These are phyloP conservation scores for Plasmodium gonderi DNA, from an alignment of 169 alveolate species.

Conservation along the genomic window DNA sequence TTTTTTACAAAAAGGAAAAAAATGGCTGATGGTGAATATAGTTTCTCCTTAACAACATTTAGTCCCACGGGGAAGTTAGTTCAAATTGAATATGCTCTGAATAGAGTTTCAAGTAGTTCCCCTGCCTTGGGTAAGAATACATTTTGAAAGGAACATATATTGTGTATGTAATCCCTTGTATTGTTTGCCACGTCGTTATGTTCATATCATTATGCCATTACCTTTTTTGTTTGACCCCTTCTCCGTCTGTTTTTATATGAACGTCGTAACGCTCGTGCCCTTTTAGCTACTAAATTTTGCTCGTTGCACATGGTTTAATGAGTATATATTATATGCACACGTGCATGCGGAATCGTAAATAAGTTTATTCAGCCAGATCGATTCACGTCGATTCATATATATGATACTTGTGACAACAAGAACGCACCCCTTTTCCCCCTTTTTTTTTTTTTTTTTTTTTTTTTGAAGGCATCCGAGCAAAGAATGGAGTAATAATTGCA, in stretches of 20 bases:
- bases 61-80: constrained; percentile 97
- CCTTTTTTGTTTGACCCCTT: too few species aligned
- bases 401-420: background rate
- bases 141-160: constrained; percentile 18
- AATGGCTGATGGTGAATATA: constrained; percentile 91
- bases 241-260: too few species aligned
- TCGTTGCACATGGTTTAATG: too few species aligned
- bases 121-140: constrained; percentile 91
- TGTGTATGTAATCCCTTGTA: background rate
- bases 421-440: background rate
- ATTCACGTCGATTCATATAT: too few species aligned
- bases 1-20: constrained; percentile 15
- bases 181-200: background rate
- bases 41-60: constrained; percentile 95
- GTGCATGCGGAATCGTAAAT: too few species aligned
- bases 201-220: too few species aligned
- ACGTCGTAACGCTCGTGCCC: too few species aligned
- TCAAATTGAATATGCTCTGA: constrained; percentile 97
- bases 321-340: too few species aligned
- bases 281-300: too few species aligned
- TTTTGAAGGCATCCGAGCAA: constrained; percentile 92
- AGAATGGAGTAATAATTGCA: constrained; percentile 97
- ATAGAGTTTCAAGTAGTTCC: constrained; percentile 96
- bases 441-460: background rate
- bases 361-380: too few species aligned